A percentile compares a stretch with the other conserved stretches of the same genome.
Evolutionary conservation across 1,139 yeast species (phyloP).

Genomic region (Hyphopichia pseudoburtonii): DNA sequence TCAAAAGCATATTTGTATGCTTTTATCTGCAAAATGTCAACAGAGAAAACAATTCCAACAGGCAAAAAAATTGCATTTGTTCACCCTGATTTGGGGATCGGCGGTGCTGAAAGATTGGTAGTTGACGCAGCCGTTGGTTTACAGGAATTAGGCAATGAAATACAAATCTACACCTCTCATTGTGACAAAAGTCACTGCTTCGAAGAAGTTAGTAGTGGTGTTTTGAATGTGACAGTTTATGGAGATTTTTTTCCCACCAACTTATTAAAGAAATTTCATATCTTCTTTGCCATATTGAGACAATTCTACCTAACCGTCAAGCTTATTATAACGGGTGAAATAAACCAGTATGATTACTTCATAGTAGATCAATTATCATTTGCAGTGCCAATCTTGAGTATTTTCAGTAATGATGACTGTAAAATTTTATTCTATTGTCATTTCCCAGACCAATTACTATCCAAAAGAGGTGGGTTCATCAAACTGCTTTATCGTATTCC

Average conservation of each 20-base stretch:
- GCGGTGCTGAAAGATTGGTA: conserved; percentile 95
- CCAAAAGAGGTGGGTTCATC: conserved; percentile 54
- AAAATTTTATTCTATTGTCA: conserved; percentile 85
- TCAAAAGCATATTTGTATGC: too few relatives aligned
- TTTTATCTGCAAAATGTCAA: too few relatives aligned
- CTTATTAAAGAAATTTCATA: conserved; percentile 64
- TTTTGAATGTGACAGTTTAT: conserved; percentile 62
- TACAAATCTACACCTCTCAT: conserved; percentile 81
- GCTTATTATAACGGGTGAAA: conserved; percentile 50
- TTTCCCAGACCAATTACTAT: conserved; percentile 86
- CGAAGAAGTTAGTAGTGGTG: conserved; percentile 70
- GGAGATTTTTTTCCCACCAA: conserved; percentile 85
- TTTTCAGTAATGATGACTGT: conserved; percentile 41
- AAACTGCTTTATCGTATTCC: conserved; percentile 74
- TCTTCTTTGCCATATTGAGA: conserved; percentile 79
- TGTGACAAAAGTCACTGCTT: conserved; percentile 86
- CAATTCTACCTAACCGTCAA: conserved; percentile 66
- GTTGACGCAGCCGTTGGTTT: conserved; percentile 94
- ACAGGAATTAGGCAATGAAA: conserved; percentile 64
- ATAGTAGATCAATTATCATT: conserved; percentile 88
- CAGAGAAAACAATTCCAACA: too few relatives aligned
- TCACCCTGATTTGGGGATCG: conserved; percentile 95
- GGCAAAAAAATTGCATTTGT: conserved; percentile 63
- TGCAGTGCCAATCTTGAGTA: conserved; percentile 72
- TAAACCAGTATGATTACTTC: conserved; percentile 61